Evolutionary conservation across 306 rosid species (phyloP), one percentile per base, ranked within the genome.

Genomic region (Ceratonia siliqua): DNA sequence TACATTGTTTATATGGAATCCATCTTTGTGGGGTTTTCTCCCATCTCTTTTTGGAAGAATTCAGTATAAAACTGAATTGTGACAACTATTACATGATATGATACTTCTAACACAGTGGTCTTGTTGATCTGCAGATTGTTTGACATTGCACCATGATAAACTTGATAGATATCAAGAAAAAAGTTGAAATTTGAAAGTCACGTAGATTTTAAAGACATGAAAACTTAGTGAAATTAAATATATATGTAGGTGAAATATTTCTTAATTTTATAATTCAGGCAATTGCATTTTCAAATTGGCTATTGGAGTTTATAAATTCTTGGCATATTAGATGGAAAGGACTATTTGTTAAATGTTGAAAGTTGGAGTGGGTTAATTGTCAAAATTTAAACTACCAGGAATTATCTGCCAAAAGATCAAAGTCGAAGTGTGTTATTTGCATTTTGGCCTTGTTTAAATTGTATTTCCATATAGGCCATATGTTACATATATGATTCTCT

Each of bases 141-240:
- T n/a, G 24, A 62, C 28, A 32, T 8, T 53, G 3, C 52, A 64
- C 3, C 27, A 12, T 73, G 22, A 43, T 24, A n/a, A 72, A 14
- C 32, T 79, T 39, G 33, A 39, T 43, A 15, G 25, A 43, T 45
- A 39, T 42, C 41, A 14, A 27, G 15, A 55, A 43, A 46, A 62
- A 66, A 76, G 52, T 38, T n/a, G n/a, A n/a, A n/a, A 12, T 27
- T 39, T 38, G 42, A 72, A 77, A 58, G 57, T 35, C 54, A n/a
- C 38, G 39, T 79, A 57, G 5, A 50, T 18, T 17, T 48, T 53
- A 41, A 61, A 41, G 39, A 38, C 62, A 54, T 62, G 46, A 76
- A 35, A 32, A 17, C 43, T 48, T 54, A 64, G 43, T 62, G 62
- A 6, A n/a, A 38, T 12, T n/a, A 18, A 25, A 27, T 18, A 46